Evolutionary conservation across 2,329 filamentous ascomycete genomes (phyloP).

Genomic region (Penicillium sp.): DNA sequence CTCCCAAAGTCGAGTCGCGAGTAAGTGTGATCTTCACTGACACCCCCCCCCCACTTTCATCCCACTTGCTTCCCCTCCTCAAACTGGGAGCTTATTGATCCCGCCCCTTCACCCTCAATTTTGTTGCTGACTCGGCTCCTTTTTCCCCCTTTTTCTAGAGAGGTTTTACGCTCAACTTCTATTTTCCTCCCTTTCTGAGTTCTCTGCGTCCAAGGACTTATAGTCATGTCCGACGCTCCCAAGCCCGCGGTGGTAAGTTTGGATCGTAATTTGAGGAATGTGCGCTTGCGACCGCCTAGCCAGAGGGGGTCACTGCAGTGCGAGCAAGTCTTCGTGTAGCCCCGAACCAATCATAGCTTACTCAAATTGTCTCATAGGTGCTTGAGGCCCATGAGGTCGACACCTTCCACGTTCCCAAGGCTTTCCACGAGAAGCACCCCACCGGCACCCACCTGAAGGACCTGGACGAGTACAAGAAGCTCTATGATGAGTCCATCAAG

Average conservation of each 20-base stretch:
- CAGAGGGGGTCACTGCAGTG: neutral
- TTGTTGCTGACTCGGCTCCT: neutral
- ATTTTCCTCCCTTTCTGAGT: neutral
- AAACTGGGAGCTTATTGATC: constrained; percentile 11
- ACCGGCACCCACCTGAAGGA: constrained; percentile 61
- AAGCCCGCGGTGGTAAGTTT: constrained; percentile 45
- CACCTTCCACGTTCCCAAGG: constrained; percentile 59
- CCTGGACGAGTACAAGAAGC: constrained; percentile 63
- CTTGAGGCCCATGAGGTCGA: constrained; percentile 52
- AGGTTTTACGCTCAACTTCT: constrained; percentile 3
- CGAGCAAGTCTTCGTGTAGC: neutral
- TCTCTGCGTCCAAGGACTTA: constrained; percentile 6
- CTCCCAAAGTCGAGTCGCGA: neutral
- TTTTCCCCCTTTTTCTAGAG: neutral
- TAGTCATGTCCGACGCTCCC: constrained; percentile 43
- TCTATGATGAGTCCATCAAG: constrained; percentile 82
- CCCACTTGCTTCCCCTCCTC: constrained; percentile 4
- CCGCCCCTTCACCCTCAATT: neutral
- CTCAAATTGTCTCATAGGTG: constrained; percentile 32
- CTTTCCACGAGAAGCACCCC: constrained; percentile 62
- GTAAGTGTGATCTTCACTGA: constrained; percentile 7
- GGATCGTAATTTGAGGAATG: neutral
- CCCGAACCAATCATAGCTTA: constrained; percentile 15
- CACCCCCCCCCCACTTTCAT: constrained; percentile 1
- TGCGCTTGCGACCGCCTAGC: constrained; percentile 1